Base-by-base conservation (phyloP, 2,329 filamentous ascomycete genomes). In the Byssochlamys sp. region DNA sequence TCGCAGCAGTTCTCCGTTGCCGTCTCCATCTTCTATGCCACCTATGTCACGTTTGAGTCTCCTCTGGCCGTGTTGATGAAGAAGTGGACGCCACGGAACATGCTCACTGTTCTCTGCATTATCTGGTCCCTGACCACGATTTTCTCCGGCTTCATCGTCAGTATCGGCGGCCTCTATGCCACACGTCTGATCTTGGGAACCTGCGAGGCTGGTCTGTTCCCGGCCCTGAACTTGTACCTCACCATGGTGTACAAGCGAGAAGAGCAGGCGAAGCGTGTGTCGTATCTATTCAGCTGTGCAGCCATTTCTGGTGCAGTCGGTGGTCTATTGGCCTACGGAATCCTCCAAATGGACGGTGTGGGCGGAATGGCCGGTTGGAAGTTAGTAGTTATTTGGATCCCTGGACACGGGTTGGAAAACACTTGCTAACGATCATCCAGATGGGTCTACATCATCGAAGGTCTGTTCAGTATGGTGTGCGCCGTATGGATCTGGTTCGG, bases 401-500 rank as follows among this genome's bases (percentile, higher is more conserved):
- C 11, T 24, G 12, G 52, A n/a, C 2, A 28, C 53, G 10, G n/a
- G 48, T 28, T 27, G 14, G 26, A 28, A n/a, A 24, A 14, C 19
- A 7, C 5, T 24, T 45, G 14, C 31, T 60, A 14, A 59, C 28
- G 49, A 33, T 27, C 45, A 11, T 56, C 10, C 12, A 71, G 71
- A 66, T 75, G 72, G 77, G 72, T 81, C 0, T 79, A 76, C 57
- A 78, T 81, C 27, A 77, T 81, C 19, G 79, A 81, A 61, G 80
- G 79, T 2, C 61, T 77, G 6, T 73, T 77, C 61, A 77, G 73
- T 56, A 62, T 78, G 19, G 10, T 77, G 11, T 68, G 78, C 27
- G 77, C 72, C 0, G 57, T 75, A 14, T 64, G 77, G 27, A 71
- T 80, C 53, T 81, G 71, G 70, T 79, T 78, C 60, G 72, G 72